These are phyloP conservation scores for Macrocybe sp. DNA, from an alignment of 1,284 basidiomycete genomes.

Conservation along the genomic window DNA sequence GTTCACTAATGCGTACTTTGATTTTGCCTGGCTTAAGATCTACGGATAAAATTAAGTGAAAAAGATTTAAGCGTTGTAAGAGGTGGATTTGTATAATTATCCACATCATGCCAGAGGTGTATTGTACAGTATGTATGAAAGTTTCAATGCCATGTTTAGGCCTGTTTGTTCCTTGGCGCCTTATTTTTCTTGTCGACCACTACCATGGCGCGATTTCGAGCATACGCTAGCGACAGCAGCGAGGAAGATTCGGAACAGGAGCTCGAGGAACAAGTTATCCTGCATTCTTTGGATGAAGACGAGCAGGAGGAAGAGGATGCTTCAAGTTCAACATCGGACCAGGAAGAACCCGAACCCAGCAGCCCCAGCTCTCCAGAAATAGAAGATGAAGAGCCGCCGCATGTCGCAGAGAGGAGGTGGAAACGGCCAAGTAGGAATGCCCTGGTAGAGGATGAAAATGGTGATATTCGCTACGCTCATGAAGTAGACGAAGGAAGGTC, in stretches of 20 bases:
- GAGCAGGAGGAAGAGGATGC: constrained; percentile 25
- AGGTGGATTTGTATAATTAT: background rate
- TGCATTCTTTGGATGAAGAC: constrained; percentile 15
- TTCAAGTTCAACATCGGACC: constrained; percentile 33
- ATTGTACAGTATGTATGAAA: too few relatives aligned
- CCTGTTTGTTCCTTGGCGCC: background rate
- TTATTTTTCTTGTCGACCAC: background rate
- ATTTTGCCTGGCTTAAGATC: constrained; percentile 47
- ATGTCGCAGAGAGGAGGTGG: constrained; percentile 13
- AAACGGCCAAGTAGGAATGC: constrained; percentile 28
- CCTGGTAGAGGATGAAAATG: constrained; percentile 45
- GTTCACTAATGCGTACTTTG: constrained; percentile 65
- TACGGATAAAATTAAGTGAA: constrained; percentile 23
- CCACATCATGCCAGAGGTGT: background rate
- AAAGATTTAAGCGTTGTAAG: background rate
- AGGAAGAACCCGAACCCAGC: constrained; percentile 43
- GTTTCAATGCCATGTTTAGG: background rate
- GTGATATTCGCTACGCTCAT: constrained; percentile 32
- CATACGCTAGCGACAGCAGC: constrained; percentile 35
- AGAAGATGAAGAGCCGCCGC: too few relatives aligned
- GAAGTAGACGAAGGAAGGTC: constrained; percentile 8
- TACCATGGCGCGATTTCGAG: constrained; percentile 39
- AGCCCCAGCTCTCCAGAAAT: constrained; percentile 18
- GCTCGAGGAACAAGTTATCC: constrained; percentile 13
- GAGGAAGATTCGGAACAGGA: constrained; percentile 26